Evolutionary conservation across 192 early-diverging fungal species (phyloP).

Genomic region (Entophlyctis luteolus): DNA sequence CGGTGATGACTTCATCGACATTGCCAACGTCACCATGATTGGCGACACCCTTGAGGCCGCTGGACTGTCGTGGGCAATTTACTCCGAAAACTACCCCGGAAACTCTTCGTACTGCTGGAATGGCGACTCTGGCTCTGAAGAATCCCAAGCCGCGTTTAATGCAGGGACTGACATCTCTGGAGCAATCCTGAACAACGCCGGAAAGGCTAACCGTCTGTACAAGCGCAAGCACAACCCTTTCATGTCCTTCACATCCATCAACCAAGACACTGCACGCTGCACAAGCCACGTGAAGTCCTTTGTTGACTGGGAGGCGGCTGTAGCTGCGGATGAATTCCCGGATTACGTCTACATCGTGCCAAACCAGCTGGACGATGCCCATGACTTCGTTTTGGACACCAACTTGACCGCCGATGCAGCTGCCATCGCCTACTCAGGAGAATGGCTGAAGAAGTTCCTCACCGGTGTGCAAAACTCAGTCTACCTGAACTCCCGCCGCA

Average conservation of each 20-base stretch:
- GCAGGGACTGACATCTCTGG: not conserved
- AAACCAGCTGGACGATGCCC: slow-evolving; percentile 7
- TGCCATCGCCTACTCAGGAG: not conserved
- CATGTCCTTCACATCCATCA: slow-evolving; percentile 48
- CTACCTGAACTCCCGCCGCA: slow-evolving; percentile 14
- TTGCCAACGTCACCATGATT: slow-evolving; percentile 36
- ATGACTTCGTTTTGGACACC: not conserved
- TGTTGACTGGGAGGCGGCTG: slow-evolving; percentile 50
- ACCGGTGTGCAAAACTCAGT: not conserved
- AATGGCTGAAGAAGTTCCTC: not conserved
- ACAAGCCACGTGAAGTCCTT: slow-evolving; percentile 52
- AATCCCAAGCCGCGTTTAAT: not conserved
- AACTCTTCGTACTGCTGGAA: not conserved
- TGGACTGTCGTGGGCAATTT: slow-evolving; percentile 58
- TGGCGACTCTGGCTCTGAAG: not conserved
- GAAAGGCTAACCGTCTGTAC: slow-evolving; percentile 28
- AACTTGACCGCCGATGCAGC: not conserved
- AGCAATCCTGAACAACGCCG: not conserved
- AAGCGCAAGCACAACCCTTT: slow-evolving; percentile 60
- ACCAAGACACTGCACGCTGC: slow-evolving; percentile 50
- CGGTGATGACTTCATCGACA: slow-evolving; percentile 42
- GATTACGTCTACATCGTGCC: slow-evolving; percentile 52
- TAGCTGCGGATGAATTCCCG: slow-evolving; percentile 47
- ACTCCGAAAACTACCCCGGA: slow-evolving; percentile 58
- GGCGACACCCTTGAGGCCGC: slow-evolving; percentile 49